Base-by-base conservation (phyloP, 1,284 basidiomycete species). In the Pisolithus thermaeus region DNA sequence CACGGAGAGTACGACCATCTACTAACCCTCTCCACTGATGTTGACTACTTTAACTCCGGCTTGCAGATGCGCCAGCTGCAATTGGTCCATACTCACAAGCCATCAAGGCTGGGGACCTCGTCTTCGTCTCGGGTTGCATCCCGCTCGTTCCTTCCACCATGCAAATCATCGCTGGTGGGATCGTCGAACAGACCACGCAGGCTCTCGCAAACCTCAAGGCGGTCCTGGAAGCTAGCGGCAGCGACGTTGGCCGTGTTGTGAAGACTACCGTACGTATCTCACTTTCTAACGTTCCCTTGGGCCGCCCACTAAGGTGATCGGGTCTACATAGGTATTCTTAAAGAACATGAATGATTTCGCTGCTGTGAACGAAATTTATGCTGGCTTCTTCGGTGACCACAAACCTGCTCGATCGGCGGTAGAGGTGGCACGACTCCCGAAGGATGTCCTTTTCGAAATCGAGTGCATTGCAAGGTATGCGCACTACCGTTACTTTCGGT, bases 71-170 rank as follows among this genome's bases (percentile, higher is more conserved):
- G 4, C 87, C 92, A 2, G 78, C 84, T 23, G 92, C 93, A 14
- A 86, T 96, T 57, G 93, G 93, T 2, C 93, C 93, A 25, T 97
- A 96, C 73, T 86, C 84, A 4, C 91, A 97, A 73, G 93, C 88
- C 8, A 81, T 94, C 71, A 90, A 89, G 64, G 80, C 83, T 58
- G 91, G 91, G 53, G 84, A 90, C 59, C 78, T 94, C 51, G 82
- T 97, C 59, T 97, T 95, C 73, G 78, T 85, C 46, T 96, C 92
- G 6, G 96, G 96, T 49, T 90, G 87, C 64, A 90, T 98, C 62
- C 90, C 92, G 1, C 76, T 97, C 54, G 82, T 90, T 64, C 90
- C 94, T 8, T 64, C 75, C 39, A 83, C 83, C 16, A 86, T 84
- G 71, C 76, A 87, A 61, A 72, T 97, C 62, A 86, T 92, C 47